These are phyloP conservation scores for Rhododendron kiyosumense DNA, from an alignment of 148 eudicot species.

Conservation along the genomic window DNA sequence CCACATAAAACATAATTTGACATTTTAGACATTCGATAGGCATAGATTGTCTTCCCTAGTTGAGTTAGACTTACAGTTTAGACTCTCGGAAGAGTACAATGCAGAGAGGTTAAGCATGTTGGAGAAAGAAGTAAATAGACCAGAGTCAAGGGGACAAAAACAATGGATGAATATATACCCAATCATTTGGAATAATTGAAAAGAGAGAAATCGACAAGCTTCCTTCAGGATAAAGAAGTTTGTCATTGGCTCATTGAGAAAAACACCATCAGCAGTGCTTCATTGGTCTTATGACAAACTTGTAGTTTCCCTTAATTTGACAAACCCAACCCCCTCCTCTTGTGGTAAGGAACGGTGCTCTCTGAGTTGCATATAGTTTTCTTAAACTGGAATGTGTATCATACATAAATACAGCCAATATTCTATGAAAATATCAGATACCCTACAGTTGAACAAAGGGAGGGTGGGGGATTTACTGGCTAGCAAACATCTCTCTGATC, in stretches of 20 bases:
- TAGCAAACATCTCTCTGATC: background rate
- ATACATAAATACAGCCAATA: background rate
- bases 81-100: background rate
- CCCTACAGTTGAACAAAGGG: background rate
- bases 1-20: background rate
- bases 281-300: background rate
- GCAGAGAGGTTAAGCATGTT: background rate
- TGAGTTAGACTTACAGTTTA: background rate
- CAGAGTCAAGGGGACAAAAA: background rate
- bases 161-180: background rate
- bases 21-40: background rate
- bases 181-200: background rate
- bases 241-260: background rate
- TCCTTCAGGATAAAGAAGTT: background rate
- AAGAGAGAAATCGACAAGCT: background rate
- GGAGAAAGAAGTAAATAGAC: background rate
- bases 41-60: background rate
- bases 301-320: background rate
- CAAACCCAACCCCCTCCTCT: too few species aligned
- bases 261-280: background rate
- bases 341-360: background rate
- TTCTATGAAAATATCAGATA: background rate
- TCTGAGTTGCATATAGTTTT: background rate
- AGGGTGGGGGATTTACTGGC: background rate
- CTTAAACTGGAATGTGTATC: background rate